Base-by-base conservation (phyloP, 345 rosid genomes). In the Eucalyptus pauciflora region DNA sequence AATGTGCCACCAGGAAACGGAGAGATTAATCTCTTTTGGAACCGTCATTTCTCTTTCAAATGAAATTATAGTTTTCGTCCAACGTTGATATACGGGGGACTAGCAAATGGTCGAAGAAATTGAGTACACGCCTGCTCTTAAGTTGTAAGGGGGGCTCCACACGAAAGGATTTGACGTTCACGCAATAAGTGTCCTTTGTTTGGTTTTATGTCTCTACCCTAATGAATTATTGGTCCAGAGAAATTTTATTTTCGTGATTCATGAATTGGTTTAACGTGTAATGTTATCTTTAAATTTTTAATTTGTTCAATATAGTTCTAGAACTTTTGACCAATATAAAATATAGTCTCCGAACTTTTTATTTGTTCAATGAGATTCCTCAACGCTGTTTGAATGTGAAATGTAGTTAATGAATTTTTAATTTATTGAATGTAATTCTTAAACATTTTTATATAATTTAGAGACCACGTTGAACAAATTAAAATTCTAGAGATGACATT, bases 401-500 rank as follows among this genome's bases (percentile, higher is more conserved):
- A 22, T 56, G 29, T 24, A 0, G 0, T 0, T 56, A 7, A 25
- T 1, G 6, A 56, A 24, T 4, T 56, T 56, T 24, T 24, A 56
- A 10, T 56, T 56, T 56, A 5, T 24, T 10, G 0, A 56, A 24
- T 22, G 20, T 56, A 56, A 24, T 24, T 29, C 3, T 29, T 2
- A 29, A 62, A 7, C 0, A 29, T 13, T 62, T 62, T 29, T 14
- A 62, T n/a, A n/a, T n/a, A 64, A 4, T 64, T 14, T 14, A 64
- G 1, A 3, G 2, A 14, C 0, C 1, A 4, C 0, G 33, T 15
- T 64, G 3, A 13, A 29, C 0, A 62, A 0, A n/a, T 64, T n/a
- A 64, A 62, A 62, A 62, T 0, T 27, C 1, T 64, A n/a, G 5
- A 4, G 0, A 14, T 7, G 2, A n/a, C 3, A 64, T 64, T n/a